These are phyloP conservation scores for Podospora anserina DNA, from an alignment of 495 filamentous ascomycete genomes.

Conservation along the genomic window DNA sequence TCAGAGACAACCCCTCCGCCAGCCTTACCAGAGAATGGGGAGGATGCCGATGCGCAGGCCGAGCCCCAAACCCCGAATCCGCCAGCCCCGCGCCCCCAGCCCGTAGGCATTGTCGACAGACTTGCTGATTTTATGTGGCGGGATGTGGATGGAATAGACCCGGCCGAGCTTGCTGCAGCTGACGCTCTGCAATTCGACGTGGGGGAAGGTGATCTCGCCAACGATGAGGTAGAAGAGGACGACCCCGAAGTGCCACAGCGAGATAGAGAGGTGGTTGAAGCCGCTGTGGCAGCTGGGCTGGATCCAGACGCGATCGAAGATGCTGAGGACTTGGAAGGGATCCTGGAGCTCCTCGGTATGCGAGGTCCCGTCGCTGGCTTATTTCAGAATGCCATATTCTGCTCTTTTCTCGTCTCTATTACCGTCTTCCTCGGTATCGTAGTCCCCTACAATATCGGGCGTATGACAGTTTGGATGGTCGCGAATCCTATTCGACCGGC, in stretches of 20 bases:
- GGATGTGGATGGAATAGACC: slow-evolving; percentile 33
- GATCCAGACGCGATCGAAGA: slow-evolving; percentile 64
- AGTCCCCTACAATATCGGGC: slow-evolving; percentile 86
- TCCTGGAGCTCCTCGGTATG: slow-evolving; percentile 95
- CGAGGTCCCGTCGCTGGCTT: slow-evolving; percentile 86
- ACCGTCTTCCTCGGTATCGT: slow-evolving; percentile 83
- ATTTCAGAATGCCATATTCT: slow-evolving; percentile 92
- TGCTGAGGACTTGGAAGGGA: slow-evolving; percentile 94
- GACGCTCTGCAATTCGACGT: slow-evolving; percentile 37
- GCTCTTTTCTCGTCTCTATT: slow-evolving; percentile 79
- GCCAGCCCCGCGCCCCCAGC: slow-evolving; percentile 19
- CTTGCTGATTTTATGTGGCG: slow-evolving; percentile 52
- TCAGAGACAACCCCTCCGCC: background rate
- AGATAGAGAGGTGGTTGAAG: slow-evolving; percentile 37
- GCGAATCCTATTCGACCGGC: slow-evolving; percentile 78
- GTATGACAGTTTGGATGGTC: slow-evolving; percentile 71
- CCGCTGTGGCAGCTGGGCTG: slow-evolving; percentile 42
- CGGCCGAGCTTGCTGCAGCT: slow-evolving; percentile 38
- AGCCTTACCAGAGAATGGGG: background rate
- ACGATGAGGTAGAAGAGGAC: slow-evolving; percentile 35
- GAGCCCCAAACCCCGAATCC: background rate
- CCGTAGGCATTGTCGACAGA: slow-evolving; percentile 34
- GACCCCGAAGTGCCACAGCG: slow-evolving; percentile 27
- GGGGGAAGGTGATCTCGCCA: slow-evolving; percentile 32
- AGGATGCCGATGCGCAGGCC: background rate